Evolutionary conservation across 1,139 yeast genomes (phyloP).

Genomic region (Blastobotrys proliferans): DNA sequence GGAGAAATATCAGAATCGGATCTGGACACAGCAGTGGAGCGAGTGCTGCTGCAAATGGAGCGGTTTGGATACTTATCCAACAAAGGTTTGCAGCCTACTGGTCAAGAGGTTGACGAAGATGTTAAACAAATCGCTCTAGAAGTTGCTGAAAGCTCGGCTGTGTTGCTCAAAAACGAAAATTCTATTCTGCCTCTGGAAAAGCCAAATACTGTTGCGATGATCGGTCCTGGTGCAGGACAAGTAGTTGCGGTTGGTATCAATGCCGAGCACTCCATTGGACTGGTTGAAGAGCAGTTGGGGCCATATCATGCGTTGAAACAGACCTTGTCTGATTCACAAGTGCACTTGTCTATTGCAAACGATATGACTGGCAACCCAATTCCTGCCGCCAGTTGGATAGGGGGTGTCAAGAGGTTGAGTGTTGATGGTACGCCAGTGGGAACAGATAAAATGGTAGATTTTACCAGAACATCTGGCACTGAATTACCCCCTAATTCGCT

Average conservation of each 20-base stretch:
- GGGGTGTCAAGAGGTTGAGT: background rate
- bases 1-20: background rate
- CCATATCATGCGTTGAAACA: background rate
- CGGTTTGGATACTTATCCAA: background rate
- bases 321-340: background rate
- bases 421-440: background rate
- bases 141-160: too few relatives aligned
- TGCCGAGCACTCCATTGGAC: background rate
- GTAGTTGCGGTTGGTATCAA: background rate
- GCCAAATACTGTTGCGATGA: background rate
- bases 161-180: conserved; percentile 50
- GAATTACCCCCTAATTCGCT: background rate
- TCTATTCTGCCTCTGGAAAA: conserved; percentile 47
- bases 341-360: background rate
- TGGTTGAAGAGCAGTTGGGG: background rate
- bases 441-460: background rate
- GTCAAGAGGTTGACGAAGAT: conserved; percentile 22
- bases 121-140: conserved; percentile 56
- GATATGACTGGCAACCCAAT: background rate
- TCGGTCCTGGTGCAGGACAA: background rate
- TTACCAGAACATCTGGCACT: background rate
- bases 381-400: background rate
- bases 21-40: background rate
- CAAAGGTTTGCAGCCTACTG: background rate
- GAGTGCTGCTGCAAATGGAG: background rate